Evolutionary conservation across 2,329 filamentous ascomycete genomes (phyloP), one percentile per base, ranked within the genome.

Genomic region (Fusarium fracticaudum): DNA sequence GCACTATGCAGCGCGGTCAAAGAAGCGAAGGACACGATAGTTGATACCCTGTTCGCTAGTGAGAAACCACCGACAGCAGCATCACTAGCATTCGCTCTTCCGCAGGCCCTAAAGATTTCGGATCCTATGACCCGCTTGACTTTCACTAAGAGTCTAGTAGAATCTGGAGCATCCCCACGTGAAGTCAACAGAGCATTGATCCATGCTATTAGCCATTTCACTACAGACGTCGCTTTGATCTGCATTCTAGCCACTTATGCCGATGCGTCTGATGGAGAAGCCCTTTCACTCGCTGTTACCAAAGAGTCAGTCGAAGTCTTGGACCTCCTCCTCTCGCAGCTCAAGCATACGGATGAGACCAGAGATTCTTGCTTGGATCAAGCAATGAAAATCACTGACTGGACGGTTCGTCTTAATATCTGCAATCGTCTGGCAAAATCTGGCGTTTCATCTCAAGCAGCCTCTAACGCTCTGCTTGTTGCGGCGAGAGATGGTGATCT

Each of bases 401-500:
- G 82, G 63, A 79, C 79, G 1, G 77, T 76, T 17, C 82, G 88
- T 10, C 81, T 83, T 24, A 72, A 79, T 31, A 86, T 88, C 6
- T 88, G 87, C 61, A 81, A 79, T 18, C 81, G 82, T 6, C 80
- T 90, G 11, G 75, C 89, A 1, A 82, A 81, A 47, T 83, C 84
- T 5, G 87, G 87, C 4, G 84, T 88, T 0, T 83, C 85, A 0
- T 82, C 84, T 0, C 78, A 84, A 1, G 82, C 83, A 2, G 83
- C 89, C 1, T 89, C 87, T 0, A 84, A 86, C 24, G 87, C 87
- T 1, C 78, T 91, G 2, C 79, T 90, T 2, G 79, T 84, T 3
- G 88, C 88, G 2, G 87, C 88, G 1, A 81, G 86, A 1, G 87
- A 89, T 24, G 87, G 87, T 3, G 89, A 91, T 69, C 67, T 89